Evolutionary conservation across 768 basidiomycete genomes (phyloP), one percentile per base, ranked within the genome.

Genomic region (Suillus occidentalis): DNA sequence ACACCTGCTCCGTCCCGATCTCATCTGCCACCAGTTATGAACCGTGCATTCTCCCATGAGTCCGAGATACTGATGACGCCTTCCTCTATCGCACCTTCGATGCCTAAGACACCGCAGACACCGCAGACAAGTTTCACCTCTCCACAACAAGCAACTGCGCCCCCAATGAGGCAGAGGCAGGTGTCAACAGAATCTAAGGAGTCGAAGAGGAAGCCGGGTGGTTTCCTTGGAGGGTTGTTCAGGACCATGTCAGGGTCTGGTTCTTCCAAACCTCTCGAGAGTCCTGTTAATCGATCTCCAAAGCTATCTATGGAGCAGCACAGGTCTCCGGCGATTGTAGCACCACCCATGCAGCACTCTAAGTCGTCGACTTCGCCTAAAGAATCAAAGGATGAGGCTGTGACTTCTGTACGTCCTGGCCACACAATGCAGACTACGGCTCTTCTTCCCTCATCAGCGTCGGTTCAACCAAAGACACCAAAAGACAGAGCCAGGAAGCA

Each of bases 21-120:
- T 62, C 63, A 74, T 20, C 50, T 64, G 16, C 65, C 71, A 36
- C 64, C 75, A 42, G 72, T 66, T 18, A 61, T 79, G 25, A 74
- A 78, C 49, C 78, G 78, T 37, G 71, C 75, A 45, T 73, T 76
- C 22, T 84, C 83, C 14, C 77, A 83, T 61, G 87, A 88, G 55
- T 81, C 84, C 10, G 80, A 81, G 62, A 76, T 86, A 45, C 80
- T 89, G 42, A 82, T 81, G 70, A 90, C 89, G 0, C 88, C 89
- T 6, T 89, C 88, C 14, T 89, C 89, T 1, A 81, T 89, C 20
- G 85, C 85, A 4, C 83, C 78, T 4, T 79, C 79, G 0, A 75
- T 81, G 64, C 72, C 82, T 45, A 81, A 31, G 31, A 53, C 52
- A n/a, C 53, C 53, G 3, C 31, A 81, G 60, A 76, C 82, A 14